These are phyloP conservation scores for Chaetothyriales sp. DNA, from an alignment of 2,329 filamentous ascomycete genomes.

Conservation along the genomic window DNA sequence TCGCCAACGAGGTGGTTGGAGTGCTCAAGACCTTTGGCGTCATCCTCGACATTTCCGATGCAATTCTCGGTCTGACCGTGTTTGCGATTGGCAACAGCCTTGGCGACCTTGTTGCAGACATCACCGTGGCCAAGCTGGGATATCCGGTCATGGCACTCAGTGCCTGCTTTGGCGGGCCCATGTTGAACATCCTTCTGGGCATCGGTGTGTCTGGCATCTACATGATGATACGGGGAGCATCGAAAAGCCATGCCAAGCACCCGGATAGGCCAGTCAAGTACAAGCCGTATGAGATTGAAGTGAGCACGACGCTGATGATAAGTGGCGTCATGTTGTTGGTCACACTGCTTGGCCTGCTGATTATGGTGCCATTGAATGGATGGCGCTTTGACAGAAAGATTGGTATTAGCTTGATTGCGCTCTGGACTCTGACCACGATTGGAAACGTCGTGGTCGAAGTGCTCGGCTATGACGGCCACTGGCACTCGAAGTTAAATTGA, in stretches of 20 bases:
- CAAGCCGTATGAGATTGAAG: conserved; percentile 65
- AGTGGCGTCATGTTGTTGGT: conserved; percentile 69
- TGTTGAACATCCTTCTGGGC: conserved; percentile 91
- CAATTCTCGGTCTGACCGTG: conserved; percentile 82
- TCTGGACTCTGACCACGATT: conserved; percentile 70
- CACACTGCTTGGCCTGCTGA: conserved; percentile 62
- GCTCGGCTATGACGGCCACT: conserved; percentile 12
- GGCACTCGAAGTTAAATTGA: neutral
- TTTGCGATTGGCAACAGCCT: conserved; percentile 94
- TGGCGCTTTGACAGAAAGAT: conserved; percentile 76
- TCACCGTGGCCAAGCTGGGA: conserved; percentile 82
- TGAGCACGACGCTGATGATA: conserved; percentile 72
- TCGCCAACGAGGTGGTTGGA: conserved; percentile 89
- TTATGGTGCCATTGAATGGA: conserved; percentile 67
- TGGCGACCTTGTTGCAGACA: conserved; percentile 84
- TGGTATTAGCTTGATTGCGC: conserved; percentile 59
- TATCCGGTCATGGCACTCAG: conserved; percentile 93
- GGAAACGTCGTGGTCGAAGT: conserved; percentile 71
- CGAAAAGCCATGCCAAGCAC: conserved; percentile 50
- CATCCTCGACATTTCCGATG: conserved; percentile 73
- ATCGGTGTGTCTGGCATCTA: conserved; percentile 84
- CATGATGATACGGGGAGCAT: conserved; percentile 61
- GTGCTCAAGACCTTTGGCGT: conserved; percentile 87
- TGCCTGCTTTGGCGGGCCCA: conserved; percentile 93
- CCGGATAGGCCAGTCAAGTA: conserved; percentile 50